Base-by-base conservation (phyloP, 805 yeast genomes). In the Brettanomyces sp. region DNA sequence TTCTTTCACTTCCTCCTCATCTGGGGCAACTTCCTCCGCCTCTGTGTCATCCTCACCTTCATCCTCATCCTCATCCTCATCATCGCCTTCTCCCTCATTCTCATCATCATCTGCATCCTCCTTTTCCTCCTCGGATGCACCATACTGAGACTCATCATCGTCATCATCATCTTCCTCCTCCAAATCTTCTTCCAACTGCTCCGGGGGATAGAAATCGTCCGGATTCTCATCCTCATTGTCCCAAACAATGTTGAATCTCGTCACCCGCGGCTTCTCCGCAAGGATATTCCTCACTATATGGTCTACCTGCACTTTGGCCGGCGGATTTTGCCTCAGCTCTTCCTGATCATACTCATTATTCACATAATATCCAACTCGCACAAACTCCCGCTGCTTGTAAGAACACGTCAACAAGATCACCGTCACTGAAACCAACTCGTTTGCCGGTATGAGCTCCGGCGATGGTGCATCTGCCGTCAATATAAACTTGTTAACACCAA, bases 241-340 rank as follows among this genome's bases (percentile, higher is more conserved):
- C 99, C 99, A 93, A 3, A 89, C 95, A 46, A 93, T 93, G 63
- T 93, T 93, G 67, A 93, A 93, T 52, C 97, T 73, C 5, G 99
- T 93, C 37, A 93, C 99, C 54, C 98, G 74, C 39, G 99, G 99
- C 68, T 93, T 93, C 62, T 93, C 98, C 4, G 98, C 98, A 47
- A 93, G 70, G 35, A 93, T 85, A 64, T 91, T 93, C 59, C 99
- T 77, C 28, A 87, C 95, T 37, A 93, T 96, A 58, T 85, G 93
- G 47, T 88, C 96, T 4, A 91, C 89, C 58, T 87, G 96, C 1
- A 91, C 96, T 59, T 89, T 87, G 2, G 82, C 77, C 3, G 98
- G 98, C 1, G 97, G 97, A 52, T 85, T 87, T 59, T 89, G 96
- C 47, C 96, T 75, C 56, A 93, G 67, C 56, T 93, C 98, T 60